Evolutionary conservation across 352 stramenopile species (phyloP), one percentile per base, ranked within the genome.

Genomic region (Globisporangium takayamanum): DNA sequence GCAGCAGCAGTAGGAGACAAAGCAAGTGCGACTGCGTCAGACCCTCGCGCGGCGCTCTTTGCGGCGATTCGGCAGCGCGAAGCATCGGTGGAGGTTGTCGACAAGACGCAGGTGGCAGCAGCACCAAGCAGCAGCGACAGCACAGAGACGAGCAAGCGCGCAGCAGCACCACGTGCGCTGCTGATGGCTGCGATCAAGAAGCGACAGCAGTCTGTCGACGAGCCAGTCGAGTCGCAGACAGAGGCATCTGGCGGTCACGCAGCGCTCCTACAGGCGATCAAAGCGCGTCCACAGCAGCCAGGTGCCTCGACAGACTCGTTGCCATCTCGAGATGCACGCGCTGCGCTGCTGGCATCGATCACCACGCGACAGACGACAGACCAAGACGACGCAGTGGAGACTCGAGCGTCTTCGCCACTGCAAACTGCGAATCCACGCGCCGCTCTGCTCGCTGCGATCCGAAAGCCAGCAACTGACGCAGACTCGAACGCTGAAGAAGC

Each of bases 11-110:
- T 3, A 46, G 41, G 11, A 46, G 41, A 46, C 12, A 46, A 11
- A 5, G 41, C 16, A 5, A 15, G 15, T 16, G 41, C 41, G 41
- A 5, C 41, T 16, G 41, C 6, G 10, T 58, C 55, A 18, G 45
- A 45, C 25, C 26, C 68, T 25, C 75, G 55, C n/a, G 57, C 59
- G 42, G 57, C 57, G 45, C 45, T 81, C 12, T 52, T 82, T 37
- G 53, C 55, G 20, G 68, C 62, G 18, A 77, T 81, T 61, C 60
- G 53, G n/a, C 53, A 74, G 49, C 60, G 62, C 14, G 59, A 44
- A 16, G 46, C 44, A 15, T 52, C 44, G 3, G 44, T 8, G 11
- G 56, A 64, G 4, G 3, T 49, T 39, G 26, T 37, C 50, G 36
- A n/a, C 14, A 45, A 36, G 30, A 16, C 39, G 39, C 3, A 45